A percentile compares a stretch with the other conserved stretches of the same genome.
These are phyloP conservation scores for Gnetum montanum DNA, from an alignment of 75 land plant species.

Conservation along the genomic window DNA sequence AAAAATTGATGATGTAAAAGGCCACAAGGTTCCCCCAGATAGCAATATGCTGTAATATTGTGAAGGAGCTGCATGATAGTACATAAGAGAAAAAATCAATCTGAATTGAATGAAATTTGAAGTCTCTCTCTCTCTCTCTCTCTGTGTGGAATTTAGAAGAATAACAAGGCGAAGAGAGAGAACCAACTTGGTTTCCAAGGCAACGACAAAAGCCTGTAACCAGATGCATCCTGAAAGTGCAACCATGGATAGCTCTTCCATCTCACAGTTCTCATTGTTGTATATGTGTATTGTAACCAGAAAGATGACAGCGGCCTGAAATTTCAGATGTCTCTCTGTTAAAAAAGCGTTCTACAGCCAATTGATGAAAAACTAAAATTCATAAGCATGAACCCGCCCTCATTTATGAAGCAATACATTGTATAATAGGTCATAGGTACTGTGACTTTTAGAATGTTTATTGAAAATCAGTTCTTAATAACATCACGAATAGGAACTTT, in stretches of 20 bases:
- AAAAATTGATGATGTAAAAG: conserved; percentile 70
- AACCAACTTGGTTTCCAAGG: conserved; percentile 81
- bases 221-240: conserved; percentile 98
- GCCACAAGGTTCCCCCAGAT: conserved; percentile 85
- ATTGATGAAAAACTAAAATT: not conserved
- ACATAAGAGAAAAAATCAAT: not conserved
- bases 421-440: too few relatives aligned
- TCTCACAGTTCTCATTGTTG: conserved; percentile 74
- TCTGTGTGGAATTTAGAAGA: too few relatives aligned
- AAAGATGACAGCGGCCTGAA: conserved; percentile 89
- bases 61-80: conserved; percentile 62
- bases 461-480: too few relatives aligned
- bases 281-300: conserved; percentile 71
- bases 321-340: not conserved
- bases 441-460: too few relatives aligned
- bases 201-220: conserved; percentile 89
- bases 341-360: not conserved
- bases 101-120: not conserved
- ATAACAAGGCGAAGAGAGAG: too few relatives aligned
- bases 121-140: too few relatives aligned
- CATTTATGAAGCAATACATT: too few relatives aligned
- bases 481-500: too few relatives aligned
- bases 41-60: conserved; percentile 76
- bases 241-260: conserved; percentile 85
- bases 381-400: not conserved